Evolutionary conservation across 257 asterid species (phyloP).

Genomic region (Catharanthus roseus): DNA sequence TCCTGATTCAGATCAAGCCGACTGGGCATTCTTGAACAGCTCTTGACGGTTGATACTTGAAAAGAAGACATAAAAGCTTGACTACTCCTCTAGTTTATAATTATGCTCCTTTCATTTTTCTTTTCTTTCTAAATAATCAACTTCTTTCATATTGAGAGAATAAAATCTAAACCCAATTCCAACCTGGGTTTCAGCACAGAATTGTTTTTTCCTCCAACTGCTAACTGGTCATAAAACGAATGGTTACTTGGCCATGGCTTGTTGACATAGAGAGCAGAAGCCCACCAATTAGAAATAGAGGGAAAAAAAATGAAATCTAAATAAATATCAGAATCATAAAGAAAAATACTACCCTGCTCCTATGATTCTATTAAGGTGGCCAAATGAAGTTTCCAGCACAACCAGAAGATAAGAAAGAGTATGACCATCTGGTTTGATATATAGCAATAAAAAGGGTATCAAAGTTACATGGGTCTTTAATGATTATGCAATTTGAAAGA

Average conservation of each 20-base stretch:
- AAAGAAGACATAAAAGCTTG: neutral
- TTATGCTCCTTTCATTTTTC: neutral
- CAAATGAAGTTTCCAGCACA: neutral
- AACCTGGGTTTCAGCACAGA: neutral
- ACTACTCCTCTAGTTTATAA: neutral
- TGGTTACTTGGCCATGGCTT: neutral
- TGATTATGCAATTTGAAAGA: neutral
- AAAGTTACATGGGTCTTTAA: neutral
- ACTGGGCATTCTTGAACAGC: neutral
- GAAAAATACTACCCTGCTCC: constrained; percentile 1
- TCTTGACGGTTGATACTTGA: neutral
- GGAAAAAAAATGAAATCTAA: neutral
- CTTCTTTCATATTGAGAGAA: neutral
- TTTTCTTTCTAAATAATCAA: neutral
- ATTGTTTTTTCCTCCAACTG: neutral
- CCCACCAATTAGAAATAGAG: neutral
- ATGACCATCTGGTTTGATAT: neutral
- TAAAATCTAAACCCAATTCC: neutral
- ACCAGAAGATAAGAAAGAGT: neutral
- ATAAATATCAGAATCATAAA: neutral
- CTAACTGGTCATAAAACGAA: constrained; percentile 4
- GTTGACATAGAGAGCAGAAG: neutral
- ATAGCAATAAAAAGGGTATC: neutral
- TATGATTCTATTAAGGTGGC: neutral
- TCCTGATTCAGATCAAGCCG: neutral